Base-by-base conservation (phyloP, 495 filamentous ascomycete genomes). In the Penicillium riverlandense region DNA sequence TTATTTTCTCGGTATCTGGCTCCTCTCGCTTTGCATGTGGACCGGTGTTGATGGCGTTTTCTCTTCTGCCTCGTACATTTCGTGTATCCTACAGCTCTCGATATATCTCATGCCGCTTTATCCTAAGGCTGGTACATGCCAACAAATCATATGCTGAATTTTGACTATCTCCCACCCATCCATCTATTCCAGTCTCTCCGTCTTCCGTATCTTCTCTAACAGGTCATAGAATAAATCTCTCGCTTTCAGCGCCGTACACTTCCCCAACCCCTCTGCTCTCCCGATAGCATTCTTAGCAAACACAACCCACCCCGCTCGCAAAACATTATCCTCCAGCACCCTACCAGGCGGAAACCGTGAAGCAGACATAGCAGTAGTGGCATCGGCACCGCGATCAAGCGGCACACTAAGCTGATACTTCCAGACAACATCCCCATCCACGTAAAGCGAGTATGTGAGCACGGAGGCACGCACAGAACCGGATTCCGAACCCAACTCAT, bases 341-440 rank as follows among this genome's bases (percentile, higher is more conserved):
- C 52, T 47, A 1, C 65, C 65, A 40, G 59, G 50, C 1, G 54
- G 55, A 22, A 65, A 34, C 15, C 40, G 39, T 30, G 16, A 29
- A 7, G 16, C 32, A 12, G 39, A 37, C 2, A 11, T 43, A 39
- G 35, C 14, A 7, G n/a, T n/a, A 10, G 37, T 29, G 1, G 36
- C 22, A 9, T 13, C 38, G n/a, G 33, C 16, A 29, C 37, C 39
- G 5, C 32, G 40, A 8, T 38, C 47, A 35, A 67, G 29, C 2
- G 70, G 70, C 12, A 70, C 54, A 47, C 57, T 66, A 8, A 74
- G 58, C 28, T 56, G 51, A 50, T 74, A 83, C 37, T 79, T 82
- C 90, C 90, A 96, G 8, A 71, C 74, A 49, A 90, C 83, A 15
- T 71, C 66, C 0, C 87, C 89, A 59, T 95, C 85, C 6, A 95